A percentile compares a stretch with the other conserved stretches of the same genome.
Conservation (phyloP, 148 eudicot species). For the Chenopodium album region DNA sequence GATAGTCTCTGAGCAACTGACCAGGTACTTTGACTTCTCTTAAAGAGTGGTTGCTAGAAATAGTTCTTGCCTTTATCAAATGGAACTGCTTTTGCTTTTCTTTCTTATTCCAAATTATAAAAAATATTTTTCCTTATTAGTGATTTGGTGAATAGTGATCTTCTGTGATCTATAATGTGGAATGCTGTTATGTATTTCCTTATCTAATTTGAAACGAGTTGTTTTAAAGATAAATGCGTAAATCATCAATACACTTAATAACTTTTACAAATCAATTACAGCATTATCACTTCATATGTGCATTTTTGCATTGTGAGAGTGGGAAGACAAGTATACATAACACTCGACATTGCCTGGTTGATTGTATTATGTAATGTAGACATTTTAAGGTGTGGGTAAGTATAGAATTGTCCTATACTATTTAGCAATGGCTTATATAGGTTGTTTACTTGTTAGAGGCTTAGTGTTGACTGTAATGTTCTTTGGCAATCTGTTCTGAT, state of each 20-base stretch:
- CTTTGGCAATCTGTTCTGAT: neutral
- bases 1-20: conserved; percentile 92
- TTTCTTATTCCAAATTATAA: neutral
- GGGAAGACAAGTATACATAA: neutral
- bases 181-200: neutral
- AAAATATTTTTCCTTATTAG: neutral
- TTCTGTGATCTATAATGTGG: neutral
- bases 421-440: neutral
- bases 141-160: neutral
- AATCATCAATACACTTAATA: neutral
- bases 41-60: neutral
- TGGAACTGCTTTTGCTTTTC: neutral
- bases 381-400: neutral
- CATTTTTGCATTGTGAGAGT: neutral
- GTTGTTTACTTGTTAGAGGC: neutral
- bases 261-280: too few relatives aligned
- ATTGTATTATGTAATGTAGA: neutral
- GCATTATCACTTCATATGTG: neutral
- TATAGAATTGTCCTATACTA: neutral
- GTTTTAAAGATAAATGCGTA: neutral
- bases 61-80: neutral
- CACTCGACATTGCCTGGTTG: neutral
- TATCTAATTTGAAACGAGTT: neutral
- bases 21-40: conserved; percentile 49
- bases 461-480: too few relatives aligned